Evolutionary conservation across 768 basidiomycete species (phyloP), one percentile per base, ranked within the genome.

Genomic region (Psilocybe sp.): DNA sequence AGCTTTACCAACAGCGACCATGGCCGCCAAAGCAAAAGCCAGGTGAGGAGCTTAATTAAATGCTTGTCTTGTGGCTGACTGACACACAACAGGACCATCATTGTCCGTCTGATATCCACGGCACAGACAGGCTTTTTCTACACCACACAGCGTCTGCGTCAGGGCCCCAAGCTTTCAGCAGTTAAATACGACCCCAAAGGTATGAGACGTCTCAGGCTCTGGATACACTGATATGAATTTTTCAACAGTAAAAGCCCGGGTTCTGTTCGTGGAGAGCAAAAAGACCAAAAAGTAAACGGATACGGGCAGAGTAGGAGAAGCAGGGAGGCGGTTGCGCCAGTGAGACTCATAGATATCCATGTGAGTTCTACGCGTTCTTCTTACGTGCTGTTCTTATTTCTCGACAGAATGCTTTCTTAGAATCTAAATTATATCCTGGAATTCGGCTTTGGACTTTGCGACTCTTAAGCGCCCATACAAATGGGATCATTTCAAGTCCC

Each of bases 101-200:
- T 96, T 48, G 84, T 95, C 46, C 88, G 91, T 42, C 77, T 96
- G 57, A 84, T 95, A 51, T 95, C 93, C 12, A 92, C 92, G 0
- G 93, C 93, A 0, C 86, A 91, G 68, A 95, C 92, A 1, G 92
- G 93, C 10, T 92, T 80, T 72, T 94, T 94, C 67, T 96, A 95
- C 69, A 91, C 90, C 16, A 88, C 88, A 2, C 79, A 85, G 54
- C 80, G 93, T 16, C 70, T 85, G 37, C 79, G 93, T 10, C 67
- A 79, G 60, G 87, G 84, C 2, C 83, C 89, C n/a, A 87, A 80
- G 66, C 70, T 96, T 44, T 84, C 89, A 7, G 85, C 89, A n/a
- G 87, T 95, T 59, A 96, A 95, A 67, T 95, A 94, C 64, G 93
- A 96, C 61, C 91, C 92, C 1, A 71, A 74, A 62, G 90, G 92